Evolutionary conservation across 257 asterid species (phyloP).

Genomic region (Primulina eburnea): DNA sequence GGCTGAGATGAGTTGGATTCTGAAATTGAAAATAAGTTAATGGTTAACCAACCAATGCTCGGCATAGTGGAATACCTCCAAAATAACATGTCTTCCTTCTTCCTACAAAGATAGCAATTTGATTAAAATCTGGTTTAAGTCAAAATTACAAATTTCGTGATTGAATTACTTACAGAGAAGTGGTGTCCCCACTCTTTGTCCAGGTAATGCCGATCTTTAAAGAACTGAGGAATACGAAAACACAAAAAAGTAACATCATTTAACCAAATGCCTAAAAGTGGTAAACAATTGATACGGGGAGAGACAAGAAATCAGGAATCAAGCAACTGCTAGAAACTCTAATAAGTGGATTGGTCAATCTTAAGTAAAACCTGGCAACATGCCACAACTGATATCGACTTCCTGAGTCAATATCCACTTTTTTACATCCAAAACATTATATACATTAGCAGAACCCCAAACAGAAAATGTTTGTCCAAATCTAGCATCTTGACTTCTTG

Average conservation of each 20-base stretch:
- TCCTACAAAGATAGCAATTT: slow-evolving; percentile 42
- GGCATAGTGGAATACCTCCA: slow-evolving; percentile 58
- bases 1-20: neutral
- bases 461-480: neutral
- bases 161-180: slow-evolving; percentile 64
- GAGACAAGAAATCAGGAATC: slow-evolving; percentile 4
- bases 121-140: slow-evolving; percentile 11
- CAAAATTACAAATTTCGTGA: neutral
- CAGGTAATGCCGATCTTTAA: slow-evolving; percentile 94
- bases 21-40: slow-evolving; percentile 6
- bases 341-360: slow-evolving; percentile 11
- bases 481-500: neutral
- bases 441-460: neutral
- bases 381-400: slow-evolving; percentile 5
- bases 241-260: slow-evolving; percentile 21
- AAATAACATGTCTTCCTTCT: slow-evolving; percentile 50
- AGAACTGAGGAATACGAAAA: slow-evolving; percentile 51
- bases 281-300: neutral
- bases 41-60: slow-evolving; percentile 9
- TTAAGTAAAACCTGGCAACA: neutral
- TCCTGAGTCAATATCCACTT: slow-evolving; percentile 8
- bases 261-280: neutral
- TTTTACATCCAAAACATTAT: neutral
- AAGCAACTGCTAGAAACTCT: slow-evolving; percentile 12
- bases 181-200: slow-evolving; percentile 97